Evolutionary conservation across 495 filamentous ascomycete species (phyloP), one percentile per base, ranked within the genome.

Genomic region (Penicillium daleae): DNA sequence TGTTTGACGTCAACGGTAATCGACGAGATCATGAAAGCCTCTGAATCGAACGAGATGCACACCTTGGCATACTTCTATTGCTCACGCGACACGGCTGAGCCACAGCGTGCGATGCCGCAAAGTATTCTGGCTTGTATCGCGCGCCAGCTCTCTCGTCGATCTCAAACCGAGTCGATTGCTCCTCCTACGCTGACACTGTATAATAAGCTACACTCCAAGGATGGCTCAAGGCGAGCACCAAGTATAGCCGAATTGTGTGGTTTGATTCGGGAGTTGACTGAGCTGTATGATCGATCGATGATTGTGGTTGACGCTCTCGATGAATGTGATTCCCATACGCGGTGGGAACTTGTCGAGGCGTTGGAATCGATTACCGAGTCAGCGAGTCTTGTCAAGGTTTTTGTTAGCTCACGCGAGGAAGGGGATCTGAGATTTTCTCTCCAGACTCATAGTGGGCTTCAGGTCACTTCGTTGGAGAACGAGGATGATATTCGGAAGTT

Each of bases 391-490:
- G 19, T 48, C 0, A 48, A 48, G 21, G 22, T 48, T 6, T 48
- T 48, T 48, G 44, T 48, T 4, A 48, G 44, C n/a, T 48, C 44
- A 10, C 44, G 44, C 9, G 44, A 48, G 21, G 44, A 48, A 15
- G 44, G 21, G 26, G 44, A 48, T 6, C 4, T 48, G 4, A 21
- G 44, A 26, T 10, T 48, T 22, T 48, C 44, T 13, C 44, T 48
- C 26, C 44, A 48, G 21, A 48, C 44, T 48, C 44, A 48, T 48
- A 48, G 44, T 9, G 44, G 44, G 7, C 44, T 48, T 48, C 44
- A 48, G 19, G 44, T 26, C n/a, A 48, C 44, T 9, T 48, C 44
- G 1, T 26, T 48, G 22, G 44, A 48, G 44, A 48, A 48, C n/a
- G 44, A 26, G 44, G 44, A 26, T 3, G 44, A 48, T 48, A 48